These are phyloP conservation scores for Ogataea chonburiensis DNA, from an alignment of 805 yeast species.

Conservation along the genomic window DNA sequence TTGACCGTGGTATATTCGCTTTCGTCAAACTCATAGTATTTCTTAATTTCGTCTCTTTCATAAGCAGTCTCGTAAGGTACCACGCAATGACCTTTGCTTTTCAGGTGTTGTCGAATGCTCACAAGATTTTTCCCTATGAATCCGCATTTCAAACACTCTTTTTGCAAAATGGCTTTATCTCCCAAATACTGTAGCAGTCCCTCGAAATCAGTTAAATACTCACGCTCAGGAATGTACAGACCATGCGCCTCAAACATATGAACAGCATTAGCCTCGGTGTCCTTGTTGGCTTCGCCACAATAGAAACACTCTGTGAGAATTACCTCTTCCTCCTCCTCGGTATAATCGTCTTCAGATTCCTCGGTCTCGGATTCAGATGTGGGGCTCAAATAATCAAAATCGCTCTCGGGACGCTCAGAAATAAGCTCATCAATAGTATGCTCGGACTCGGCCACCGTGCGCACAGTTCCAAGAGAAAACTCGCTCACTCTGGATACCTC, in stretches of 20 bases:
- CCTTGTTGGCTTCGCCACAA: slow-evolving; percentile 42
- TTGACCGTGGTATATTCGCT: slow-evolving; percentile 31
- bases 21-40: slow-evolving; percentile 68
- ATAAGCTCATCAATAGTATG: slow-evolving; percentile 23
- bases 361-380: slow-evolving; percentile 12
- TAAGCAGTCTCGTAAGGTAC: slow-evolving; percentile 82
- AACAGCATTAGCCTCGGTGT: slow-evolving; percentile 45
- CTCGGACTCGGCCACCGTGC: slow-evolving; percentile 22
- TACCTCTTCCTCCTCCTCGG: slow-evolving; percentile 21
- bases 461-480: slow-evolving; percentile 46
- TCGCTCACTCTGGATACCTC: slow-evolving; percentile 54
- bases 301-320: slow-evolving; percentile 48
- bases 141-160: slow-evolving; percentile 76
- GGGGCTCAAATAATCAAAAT: slow-evolving; percentile 9
- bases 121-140: slow-evolving; percentile 77
- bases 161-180: slow-evolving; percentile 74
- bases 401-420: slow-evolving; percentile 22
- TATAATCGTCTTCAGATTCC: slow-evolving; percentile 19
- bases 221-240: slow-evolving; percentile 79
- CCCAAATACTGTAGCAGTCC: slow-evolving; percentile 74
- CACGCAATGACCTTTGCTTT: slow-evolving; percentile 79
- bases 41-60: slow-evolving; percentile 66
- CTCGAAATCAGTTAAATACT: slow-evolving; percentile 60
- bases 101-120: slow-evolving; percentile 85
- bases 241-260: slow-evolving; percentile 86